A percentile compares a stretch with the other conserved stretches of the same genome.
Evolutionary conservation across 1,139 yeast species (phyloP).

Genomic region (Pneumocystis canis): DNA sequence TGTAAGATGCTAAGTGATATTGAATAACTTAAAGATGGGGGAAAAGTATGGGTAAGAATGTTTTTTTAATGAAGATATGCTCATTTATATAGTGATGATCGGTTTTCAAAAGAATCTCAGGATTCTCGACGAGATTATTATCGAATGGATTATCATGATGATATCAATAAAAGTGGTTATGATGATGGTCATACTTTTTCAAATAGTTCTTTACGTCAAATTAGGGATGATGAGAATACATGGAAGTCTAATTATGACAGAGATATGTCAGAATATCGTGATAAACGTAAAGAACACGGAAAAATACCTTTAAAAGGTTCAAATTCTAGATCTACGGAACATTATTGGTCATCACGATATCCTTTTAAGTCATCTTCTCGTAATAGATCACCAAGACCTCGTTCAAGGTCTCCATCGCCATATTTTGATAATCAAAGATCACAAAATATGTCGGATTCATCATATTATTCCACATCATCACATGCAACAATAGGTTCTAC

Average conservation of each 20-base stretch:
- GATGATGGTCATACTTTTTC: neutral
- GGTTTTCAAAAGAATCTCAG: neutral
- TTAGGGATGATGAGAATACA: neutral
- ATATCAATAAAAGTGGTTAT: neutral
- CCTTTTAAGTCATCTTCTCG: neutral
- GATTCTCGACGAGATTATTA: neutral
- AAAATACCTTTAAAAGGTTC: neutral
- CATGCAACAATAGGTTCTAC: neutral
- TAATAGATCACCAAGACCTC: neutral
- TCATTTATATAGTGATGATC: neutral
- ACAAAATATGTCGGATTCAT: neutral
- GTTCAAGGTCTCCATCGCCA: neutral
- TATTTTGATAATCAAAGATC: neutral
- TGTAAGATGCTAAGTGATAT: neutral
- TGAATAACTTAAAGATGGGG: neutral
- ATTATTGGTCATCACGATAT: neutral
- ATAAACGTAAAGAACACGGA: neutral
- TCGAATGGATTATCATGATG: neutral
- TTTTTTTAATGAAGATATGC: neutral
- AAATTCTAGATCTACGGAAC: neutral
- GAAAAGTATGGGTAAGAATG: neutral
- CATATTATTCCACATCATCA: neutral
- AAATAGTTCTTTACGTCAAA: neutral
- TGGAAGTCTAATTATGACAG: neutral
- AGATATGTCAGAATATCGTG: neutral